These are phyloP conservation scores for Stromatinia cepivora DNA, from an alignment of 2,329 filamentous ascomycete genomes.

Conservation along the genomic window DNA sequence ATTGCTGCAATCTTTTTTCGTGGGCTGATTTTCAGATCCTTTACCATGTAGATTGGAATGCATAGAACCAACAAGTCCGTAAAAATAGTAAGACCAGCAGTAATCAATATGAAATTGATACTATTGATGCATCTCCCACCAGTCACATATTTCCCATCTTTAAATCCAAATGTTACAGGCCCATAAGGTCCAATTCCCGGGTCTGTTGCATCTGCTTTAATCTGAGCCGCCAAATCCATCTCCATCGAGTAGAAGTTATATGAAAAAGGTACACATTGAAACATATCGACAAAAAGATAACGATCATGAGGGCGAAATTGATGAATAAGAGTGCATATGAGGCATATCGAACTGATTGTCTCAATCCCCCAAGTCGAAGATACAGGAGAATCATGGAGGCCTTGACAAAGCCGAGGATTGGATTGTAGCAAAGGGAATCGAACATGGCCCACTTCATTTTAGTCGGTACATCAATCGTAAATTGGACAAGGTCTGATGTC, in stretches of 20 bases:
- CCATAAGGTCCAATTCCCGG: constrained; percentile 15
- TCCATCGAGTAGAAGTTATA: constrained; percentile 24
- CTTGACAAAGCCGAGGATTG: constrained; percentile 49
- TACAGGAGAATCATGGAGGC: constrained; percentile 49
- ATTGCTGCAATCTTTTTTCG: constrained; percentile 28
- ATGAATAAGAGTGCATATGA: constrained; percentile 23
- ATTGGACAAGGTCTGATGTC: constrained; percentile 18
- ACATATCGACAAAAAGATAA: constrained; percentile 44
- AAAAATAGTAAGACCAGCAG: constrained; percentile 29
- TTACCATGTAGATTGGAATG: constrained; percentile 32
- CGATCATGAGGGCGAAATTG: constrained; percentile 41
- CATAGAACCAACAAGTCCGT: constrained; percentile 31
- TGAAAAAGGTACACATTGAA: constrained; percentile 42
- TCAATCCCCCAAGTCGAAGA: constrained; percentile 45
- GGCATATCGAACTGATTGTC: constrained; percentile 20
- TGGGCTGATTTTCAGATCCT: constrained; percentile 27
- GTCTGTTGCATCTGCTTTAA: constrained; percentile 19
- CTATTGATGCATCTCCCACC: constrained; percentile 30
- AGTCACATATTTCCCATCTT: constrained; percentile 27
- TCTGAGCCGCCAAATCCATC: constrained; percentile 25
- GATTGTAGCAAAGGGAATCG: constrained; percentile 45
- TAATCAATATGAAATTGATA: constrained; percentile 27
- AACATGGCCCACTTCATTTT: constrained; percentile 35
- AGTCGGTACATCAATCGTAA: neutral
- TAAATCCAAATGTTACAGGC: constrained; percentile 23